These are phyloP conservation scores for Globisporangium sylvaticum DNA, from an alignment of 352 stramenopile species.

Conservation along the genomic window DNA sequence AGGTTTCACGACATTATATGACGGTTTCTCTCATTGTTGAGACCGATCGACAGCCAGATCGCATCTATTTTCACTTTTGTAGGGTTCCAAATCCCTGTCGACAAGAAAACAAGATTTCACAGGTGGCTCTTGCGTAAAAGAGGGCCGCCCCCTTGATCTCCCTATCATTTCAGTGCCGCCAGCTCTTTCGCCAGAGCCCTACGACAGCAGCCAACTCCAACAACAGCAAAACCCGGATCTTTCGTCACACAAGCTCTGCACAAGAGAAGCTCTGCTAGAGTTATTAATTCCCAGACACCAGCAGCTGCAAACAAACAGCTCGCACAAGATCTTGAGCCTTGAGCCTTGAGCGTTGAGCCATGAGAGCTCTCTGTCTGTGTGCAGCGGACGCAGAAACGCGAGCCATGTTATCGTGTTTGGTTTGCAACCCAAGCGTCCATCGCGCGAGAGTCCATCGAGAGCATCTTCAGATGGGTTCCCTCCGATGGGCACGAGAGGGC, in stretches of 20 bases:
- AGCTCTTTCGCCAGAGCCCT: not conserved
- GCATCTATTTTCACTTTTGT: not conserved
- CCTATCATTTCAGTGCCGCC: not conserved
- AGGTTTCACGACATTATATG: not conserved
- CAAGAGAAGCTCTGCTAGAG: not conserved
- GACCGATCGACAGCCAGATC: not conserved
- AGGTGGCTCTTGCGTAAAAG: not conserved
- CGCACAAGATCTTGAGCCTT: not conserved
- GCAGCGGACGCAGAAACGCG: not conserved
- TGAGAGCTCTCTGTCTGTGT: not conserved
- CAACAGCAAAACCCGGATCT: conserved; percentile 5
- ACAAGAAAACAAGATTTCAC: not conserved
- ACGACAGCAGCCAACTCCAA: not conserved
- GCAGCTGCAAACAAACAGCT: not conserved
- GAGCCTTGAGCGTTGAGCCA: not conserved
- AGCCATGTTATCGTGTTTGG: not conserved
- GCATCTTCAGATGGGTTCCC: conserved; percentile 1
- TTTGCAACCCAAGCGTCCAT: not conserved
- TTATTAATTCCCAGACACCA: not conserved
- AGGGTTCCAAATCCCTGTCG: not conserved
- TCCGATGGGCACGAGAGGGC: not conserved
- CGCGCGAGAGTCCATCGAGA: not conserved
- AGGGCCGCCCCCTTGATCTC: not conserved
- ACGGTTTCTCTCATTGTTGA: not conserved
- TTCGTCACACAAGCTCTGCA: not conserved